Base-by-base conservation (phyloP, 805 yeast genomes). In the Scheffersomyces coipomensis region DNA sequence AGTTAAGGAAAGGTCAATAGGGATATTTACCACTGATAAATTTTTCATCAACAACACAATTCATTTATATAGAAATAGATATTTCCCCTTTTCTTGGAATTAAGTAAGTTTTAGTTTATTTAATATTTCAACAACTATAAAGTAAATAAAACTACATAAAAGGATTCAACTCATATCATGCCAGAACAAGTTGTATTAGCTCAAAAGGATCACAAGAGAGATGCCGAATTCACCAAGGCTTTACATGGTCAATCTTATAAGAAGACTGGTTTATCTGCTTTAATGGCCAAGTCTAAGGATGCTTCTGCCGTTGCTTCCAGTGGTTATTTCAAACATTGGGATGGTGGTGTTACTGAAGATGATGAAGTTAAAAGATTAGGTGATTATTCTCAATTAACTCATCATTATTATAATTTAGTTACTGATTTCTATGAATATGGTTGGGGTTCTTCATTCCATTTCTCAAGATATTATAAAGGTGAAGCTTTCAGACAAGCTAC, bases 351-450 rank as follows among this genome's bases (percentile, higher is more conserved):
- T 17, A 81, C 81, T 51, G 62, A 76, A 43, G 80, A 76, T 45
- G 85, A 93, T 58, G 85, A 89, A 69, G 69, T 78, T 37, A 65
- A 70, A 57, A 77, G 99, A 67, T 71, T 89, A 45, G 78, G 76
- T 29, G 97, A 90, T 66, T 91, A 91, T 71, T 86, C 95, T 42
- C 83, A 84, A 49, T 78, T 89, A 53, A 93, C 99, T 39, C 90
- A 87, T 64, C 95, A 93, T 61, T 91, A 91, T 76, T 91, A 91
- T 75, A 93, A 93, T 71, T 81, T 91, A 60, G 97, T 88, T 36
- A 93, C 99, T 21, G 99, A 91, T 68, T 93, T 93, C 58, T 93
- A 93, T 75, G 99, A 93, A 71, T 91, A 93, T 66, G 99, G 99
- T 36, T 93, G 99, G 99, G 99, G 99, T 49, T 78, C 96, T 13